A percentile compares a stretch with the other conserved stretches of the same genome.
These are phyloP conservation scores for Cladophialophora yegresii DNA, from an alignment of 2,329 filamentous ascomycete species.

Conservation along the genomic window DNA sequence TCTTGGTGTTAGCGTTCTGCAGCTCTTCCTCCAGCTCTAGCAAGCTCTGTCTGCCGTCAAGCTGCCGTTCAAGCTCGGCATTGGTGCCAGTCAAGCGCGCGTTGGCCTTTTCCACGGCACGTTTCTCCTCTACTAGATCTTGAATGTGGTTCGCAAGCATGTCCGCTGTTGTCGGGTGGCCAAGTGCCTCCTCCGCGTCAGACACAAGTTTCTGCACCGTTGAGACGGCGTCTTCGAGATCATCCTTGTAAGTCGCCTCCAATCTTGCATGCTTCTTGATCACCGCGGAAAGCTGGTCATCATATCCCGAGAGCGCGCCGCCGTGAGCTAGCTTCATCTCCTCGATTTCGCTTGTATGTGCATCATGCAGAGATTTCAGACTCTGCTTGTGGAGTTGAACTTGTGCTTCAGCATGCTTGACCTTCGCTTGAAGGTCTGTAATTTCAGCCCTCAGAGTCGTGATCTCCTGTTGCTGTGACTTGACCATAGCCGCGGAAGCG, in stretches of 20 bases:
- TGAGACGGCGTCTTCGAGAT: constrained; percentile 60
- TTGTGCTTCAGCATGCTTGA: constrained; percentile 54
- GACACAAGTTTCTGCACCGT: constrained; percentile 32
- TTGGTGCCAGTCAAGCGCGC: constrained; percentile 32
- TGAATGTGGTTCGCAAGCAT: constrained; percentile 37
- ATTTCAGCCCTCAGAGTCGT: constrained; percentile 39
- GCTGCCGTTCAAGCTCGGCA: constrained; percentile 35
- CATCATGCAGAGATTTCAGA: constrained; percentile 45
- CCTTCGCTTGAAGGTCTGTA: constrained; percentile 43
- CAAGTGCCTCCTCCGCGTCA: constrained; percentile 30
- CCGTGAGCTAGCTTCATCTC: constrained; percentile 37
- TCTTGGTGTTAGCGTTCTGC: constrained; percentile 45
- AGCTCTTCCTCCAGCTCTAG: constrained; percentile 41
- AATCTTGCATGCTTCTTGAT: constrained; percentile 60
- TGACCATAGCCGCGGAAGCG: constrained; percentile 63
- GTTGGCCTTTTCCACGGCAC: constrained; percentile 29
- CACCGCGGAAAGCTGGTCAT: constrained; percentile 44
- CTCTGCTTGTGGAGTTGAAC: constrained; percentile 56
- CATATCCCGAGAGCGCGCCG: constrained; percentile 40
- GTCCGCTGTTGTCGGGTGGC: constrained; percentile 35
- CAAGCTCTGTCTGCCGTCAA: constrained; percentile 31
- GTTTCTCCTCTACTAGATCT: constrained; percentile 35
- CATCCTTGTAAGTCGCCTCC: constrained; percentile 59
- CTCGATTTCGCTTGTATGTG: constrained; percentile 41
- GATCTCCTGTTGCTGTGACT: constrained; percentile 56